phyloP scores from a whole-genome alignment of 1,284 basidiomycete species.

The Cerioporus squamosus region DNA sequence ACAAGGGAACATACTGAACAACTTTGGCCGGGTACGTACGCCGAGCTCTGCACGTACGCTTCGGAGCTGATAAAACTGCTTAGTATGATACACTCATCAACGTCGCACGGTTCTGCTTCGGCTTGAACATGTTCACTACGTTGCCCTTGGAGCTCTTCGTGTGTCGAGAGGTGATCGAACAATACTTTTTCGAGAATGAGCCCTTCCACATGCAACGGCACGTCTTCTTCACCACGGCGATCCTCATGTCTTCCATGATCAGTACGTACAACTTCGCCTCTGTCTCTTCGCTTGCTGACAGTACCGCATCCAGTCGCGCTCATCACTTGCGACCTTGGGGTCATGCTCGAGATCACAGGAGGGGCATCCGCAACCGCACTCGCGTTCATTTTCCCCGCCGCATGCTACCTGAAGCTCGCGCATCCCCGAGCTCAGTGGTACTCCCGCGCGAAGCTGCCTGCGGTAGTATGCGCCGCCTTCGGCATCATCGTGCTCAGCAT shows the following conservation, averaged over 20 bases:
- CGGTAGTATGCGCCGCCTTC: conserved; percentile 74
- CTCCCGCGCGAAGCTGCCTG: conserved; percentile 73
- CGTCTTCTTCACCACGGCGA: conserved; percentile 87
- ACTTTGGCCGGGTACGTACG: conserved; percentile 72
- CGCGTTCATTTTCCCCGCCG: conserved; percentile 93
- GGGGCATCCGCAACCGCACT: conserved; percentile 93
- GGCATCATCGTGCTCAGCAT: conserved; percentile 82
- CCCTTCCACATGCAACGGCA: conserved; percentile 84
- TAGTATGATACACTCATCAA: conserved; percentile 88
- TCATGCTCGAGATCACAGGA: conserved; percentile 97
- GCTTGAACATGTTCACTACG: conserved; percentile 98
- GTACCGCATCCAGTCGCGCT: conserved; percentile 68
- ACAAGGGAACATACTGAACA: conserved; percentile 93
- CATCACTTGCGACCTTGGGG: conserved; percentile 94
- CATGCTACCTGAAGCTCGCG: conserved; percentile 81
- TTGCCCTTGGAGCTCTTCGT: conserved; percentile 93
- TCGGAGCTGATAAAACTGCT: not conserved
- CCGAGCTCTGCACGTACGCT: not conserved
- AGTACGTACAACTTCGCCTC: conserved; percentile 50
- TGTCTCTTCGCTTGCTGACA: conserved; percentile 1
- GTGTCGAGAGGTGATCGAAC: conserved; percentile 93
- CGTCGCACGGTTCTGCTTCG: conserved; percentile 94
- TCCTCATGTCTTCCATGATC: conserved; percentile 84
- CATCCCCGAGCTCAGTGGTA: conserved; percentile 65
- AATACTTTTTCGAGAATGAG: conserved; percentile 90